Percentiles rank a stretch among this genome's conserved stretches.
Conservation (phyloP, 2,329 filamentous ascomycete genomes). For the Cadophora gregata region DNA sequence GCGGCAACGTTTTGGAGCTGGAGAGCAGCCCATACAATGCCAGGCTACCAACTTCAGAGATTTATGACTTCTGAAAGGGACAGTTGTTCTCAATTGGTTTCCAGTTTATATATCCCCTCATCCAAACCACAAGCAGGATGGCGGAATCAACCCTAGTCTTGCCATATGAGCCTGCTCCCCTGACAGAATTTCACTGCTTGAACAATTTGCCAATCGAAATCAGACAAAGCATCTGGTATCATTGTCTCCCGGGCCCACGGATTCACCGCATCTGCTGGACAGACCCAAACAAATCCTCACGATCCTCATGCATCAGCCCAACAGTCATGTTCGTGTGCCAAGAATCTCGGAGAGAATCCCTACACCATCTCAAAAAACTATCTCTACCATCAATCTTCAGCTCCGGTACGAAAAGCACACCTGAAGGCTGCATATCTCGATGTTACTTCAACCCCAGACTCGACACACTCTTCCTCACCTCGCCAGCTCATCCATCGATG, state of each 20-base stretch:
- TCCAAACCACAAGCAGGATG: neutral
- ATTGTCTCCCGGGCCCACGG: neutral
- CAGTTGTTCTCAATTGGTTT: neutral
- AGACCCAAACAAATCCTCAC: neutral
- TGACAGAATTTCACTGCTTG: neutral
- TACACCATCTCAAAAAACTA: neutral
- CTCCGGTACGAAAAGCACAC: neutral
- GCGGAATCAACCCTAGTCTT: neutral
- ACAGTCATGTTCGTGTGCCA: neutral
- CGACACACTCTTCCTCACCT: neutral
- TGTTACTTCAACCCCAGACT: constrained; percentile 2
- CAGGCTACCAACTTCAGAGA: neutral
- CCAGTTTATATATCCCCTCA: too few relatives aligned
- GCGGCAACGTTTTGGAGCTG: neutral
- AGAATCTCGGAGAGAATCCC: neutral
- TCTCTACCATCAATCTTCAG: neutral
- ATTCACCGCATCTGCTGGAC: constrained; percentile 12
- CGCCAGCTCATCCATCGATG: neutral
- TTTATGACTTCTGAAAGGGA: neutral
- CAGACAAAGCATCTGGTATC: constrained; percentile 1
- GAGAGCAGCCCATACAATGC: neutral
- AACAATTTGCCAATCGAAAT: neutral
- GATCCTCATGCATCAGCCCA: constrained; percentile 14
- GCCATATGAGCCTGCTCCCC: neutral
- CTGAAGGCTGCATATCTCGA: neutral